A percentile compares a stretch with the other conserved stretches of the same genome.
Evolutionary conservation across 1,139 yeast genomes (phyloP).

Genomic region (Sugiyamaella neomexicana): DNA sequence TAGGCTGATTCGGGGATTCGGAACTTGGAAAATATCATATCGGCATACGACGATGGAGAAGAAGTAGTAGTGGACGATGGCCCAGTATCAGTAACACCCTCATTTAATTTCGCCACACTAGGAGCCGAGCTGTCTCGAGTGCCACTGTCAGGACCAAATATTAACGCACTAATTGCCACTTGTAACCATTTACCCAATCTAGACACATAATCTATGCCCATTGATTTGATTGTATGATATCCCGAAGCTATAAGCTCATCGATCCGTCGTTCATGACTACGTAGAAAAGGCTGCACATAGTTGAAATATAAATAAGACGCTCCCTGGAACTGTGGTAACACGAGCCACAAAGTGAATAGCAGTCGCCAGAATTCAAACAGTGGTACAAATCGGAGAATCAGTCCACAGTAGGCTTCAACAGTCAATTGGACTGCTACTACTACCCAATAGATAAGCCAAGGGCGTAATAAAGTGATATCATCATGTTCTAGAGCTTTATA

Average conservation of each 20-base stretch:
- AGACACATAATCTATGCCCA: constrained; percentile 31
- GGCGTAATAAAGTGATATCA: constrained; percentile 49
- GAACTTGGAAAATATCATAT: constrained; percentile 34
- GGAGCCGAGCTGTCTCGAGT: neutral
- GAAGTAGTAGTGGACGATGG: too few relatives aligned
- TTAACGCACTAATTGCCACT: constrained; percentile 15
- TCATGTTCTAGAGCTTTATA: constrained; percentile 53
- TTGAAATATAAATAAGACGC: constrained; percentile 39
- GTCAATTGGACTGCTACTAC: constrained; percentile 48
- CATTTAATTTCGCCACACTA: too few relatives aligned
- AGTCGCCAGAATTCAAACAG: constrained; percentile 48
- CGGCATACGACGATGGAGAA: constrained; percentile 22
- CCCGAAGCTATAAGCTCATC: constrained; percentile 31
- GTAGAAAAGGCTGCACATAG: constrained; percentile 40
- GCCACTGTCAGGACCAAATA: constrained; percentile 24
- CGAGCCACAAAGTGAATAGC: constrained; percentile 51
- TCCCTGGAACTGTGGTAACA: constrained; percentile 50
- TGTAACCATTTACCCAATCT: constrained; percentile 20
- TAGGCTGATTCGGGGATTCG: constrained; percentile 28
- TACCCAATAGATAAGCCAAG: constrained; percentile 67
- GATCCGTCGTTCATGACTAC: constrained; percentile 36
- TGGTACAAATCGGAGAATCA: constrained; percentile 49
- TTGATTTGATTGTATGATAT: constrained; percentile 27
- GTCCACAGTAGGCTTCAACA: constrained; percentile 47
- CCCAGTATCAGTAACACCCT: too few relatives aligned